A percentile compares a stretch with the other conserved stretches of the same genome.
phyloP scores from a whole-genome alignment of 306 rosid species.

The Biancaea sappan region DNA sequence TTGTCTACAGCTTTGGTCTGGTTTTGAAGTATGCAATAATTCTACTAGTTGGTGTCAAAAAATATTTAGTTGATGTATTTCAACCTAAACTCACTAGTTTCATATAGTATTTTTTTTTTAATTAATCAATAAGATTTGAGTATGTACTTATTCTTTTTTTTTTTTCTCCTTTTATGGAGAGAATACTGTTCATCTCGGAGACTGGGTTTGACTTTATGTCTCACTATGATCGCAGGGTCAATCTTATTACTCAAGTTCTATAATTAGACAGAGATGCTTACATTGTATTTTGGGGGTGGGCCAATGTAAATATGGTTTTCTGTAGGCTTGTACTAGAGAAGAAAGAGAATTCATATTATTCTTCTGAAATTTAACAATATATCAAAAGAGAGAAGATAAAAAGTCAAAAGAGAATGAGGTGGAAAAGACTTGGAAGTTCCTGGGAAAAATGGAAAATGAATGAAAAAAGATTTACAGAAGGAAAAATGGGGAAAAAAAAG shows the following conservation, averaged over 20 bases:
- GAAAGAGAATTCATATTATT: constrained; percentile 34
- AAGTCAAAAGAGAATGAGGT: constrained; percentile 37
- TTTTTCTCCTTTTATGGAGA: too few species aligned
- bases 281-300: constrained; percentile 57
- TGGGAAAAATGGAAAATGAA: constrained; percentile 33
- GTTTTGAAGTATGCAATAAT: constrained; percentile 22
- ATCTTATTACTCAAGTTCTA: constrained; percentile 60
- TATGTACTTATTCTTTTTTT: constrained; percentile 9
- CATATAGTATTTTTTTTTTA: constrained; percentile 5
- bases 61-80: constrained; percentile 26
- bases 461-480: constrained; percentile 31
- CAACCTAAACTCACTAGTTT: background rate
- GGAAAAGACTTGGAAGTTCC: constrained; percentile 30
- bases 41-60: background rate
- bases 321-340: constrained; percentile 49
- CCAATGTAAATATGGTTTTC: constrained; percentile 44
- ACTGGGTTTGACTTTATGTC: constrained; percentile 70
- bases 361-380: constrained; percentile 35
- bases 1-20: constrained; percentile 13
- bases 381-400: constrained; percentile 16
- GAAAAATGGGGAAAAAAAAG: constrained; percentile 3
- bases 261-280: constrained; percentile 63
- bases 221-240: constrained; percentile 90
- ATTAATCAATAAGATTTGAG: background rate
- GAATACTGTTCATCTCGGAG: constrained; percentile 41